Percentiles rank a stretch among this genome's conserved stretches.
Conservation (phyloP, 2,329 filamentous ascomycete species). For the Colletotrichum filicis region DNA sequence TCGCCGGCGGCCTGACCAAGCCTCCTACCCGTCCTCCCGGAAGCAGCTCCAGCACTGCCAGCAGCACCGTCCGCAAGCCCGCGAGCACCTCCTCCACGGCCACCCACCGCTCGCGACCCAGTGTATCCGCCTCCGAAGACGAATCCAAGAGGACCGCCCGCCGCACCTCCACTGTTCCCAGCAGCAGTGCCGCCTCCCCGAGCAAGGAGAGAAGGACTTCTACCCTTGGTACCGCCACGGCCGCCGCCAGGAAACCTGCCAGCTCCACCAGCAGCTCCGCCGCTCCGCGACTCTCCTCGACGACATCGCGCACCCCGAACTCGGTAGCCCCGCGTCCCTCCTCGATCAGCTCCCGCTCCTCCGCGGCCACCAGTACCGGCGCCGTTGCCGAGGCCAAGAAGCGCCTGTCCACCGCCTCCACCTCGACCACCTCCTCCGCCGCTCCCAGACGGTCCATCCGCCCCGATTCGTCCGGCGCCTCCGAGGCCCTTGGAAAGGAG, state of each 20-base stretch:
- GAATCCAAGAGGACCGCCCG: slow-evolving; percentile 58
- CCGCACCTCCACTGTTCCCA: slow-evolving; percentile 56
- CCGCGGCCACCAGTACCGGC: slow-evolving; percentile 48
- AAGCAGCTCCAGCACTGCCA: slow-evolving; percentile 46
- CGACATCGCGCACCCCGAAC: slow-evolving; percentile 27
- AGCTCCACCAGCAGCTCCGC: slow-evolving; percentile 36
- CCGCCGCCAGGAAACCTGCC: slow-evolving; percentile 45
- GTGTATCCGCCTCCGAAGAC: slow-evolving; percentile 61
- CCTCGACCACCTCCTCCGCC: slow-evolving; percentile 49
- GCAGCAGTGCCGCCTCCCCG: slow-evolving; percentile 45
- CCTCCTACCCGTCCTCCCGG: slow-evolving; percentile 59
- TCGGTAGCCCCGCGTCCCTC: slow-evolving; percentile 37
- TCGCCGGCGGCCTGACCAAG: slow-evolving; percentile 56
- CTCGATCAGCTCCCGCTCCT: slow-evolving; percentile 42
- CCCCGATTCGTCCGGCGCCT: slow-evolving; percentile 50
- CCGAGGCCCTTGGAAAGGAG: slow-evolving; percentile 61
- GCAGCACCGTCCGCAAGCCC: slow-evolving; percentile 42
- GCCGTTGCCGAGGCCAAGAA: slow-evolving; percentile 64
- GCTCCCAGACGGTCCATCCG: slow-evolving; percentile 52
- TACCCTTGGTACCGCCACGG: slow-evolving; percentile 41
- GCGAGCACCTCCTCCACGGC: slow-evolving; percentile 49
- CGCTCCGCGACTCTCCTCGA: slow-evolving; percentile 26
- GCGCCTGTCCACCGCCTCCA: slow-evolving; percentile 63
- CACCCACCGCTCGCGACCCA: slow-evolving; percentile 58
- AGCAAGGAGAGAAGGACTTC: slow-evolving; percentile 48